phyloP scores from a whole-genome alignment of 371 early-diverging fungal species.

The Mortierella polycephala region DNA sequence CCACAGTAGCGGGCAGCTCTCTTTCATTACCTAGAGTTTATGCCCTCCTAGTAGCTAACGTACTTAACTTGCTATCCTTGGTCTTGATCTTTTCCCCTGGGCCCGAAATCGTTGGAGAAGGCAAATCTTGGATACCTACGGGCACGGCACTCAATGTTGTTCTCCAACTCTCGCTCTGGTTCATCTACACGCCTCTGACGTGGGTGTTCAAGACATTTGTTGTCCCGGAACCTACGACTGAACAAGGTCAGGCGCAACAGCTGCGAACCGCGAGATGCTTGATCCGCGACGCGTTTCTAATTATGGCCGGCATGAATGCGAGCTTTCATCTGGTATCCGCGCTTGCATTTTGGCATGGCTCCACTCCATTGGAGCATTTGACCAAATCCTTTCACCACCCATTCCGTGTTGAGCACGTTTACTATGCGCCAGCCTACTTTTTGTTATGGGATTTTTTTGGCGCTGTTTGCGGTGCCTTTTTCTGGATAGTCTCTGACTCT shows the following conservation, averaged over 20 bases:
- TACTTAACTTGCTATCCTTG: not conserved
- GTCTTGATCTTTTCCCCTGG: conserved; percentile 1
- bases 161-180: conserved; percentile 11
- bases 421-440: conserved; percentile 11
- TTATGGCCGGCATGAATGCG: conserved; percentile 13
- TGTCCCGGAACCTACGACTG: not conserved
- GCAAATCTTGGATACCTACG: not conserved
- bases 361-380: conserved; percentile 7
- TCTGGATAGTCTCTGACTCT: conserved; percentile 15
- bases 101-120: conserved; percentile 3
- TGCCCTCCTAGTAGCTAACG: conserved; percentile 2
- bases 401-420: conserved; percentile 12
- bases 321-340: not conserved
- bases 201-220: not conserved
- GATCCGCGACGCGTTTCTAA: not conserved
- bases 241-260: not conserved
- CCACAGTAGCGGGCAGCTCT: not conserved
- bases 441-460: conserved; percentile 18
- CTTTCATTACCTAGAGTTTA: conserved; percentile 16
- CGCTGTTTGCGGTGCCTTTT: conserved; percentile 1
- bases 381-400: not conserved
- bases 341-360: conserved; percentile 3
- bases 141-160: conserved; percentile 2
- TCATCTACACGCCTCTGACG: conserved; percentile 22
- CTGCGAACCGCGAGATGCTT: not conserved